Percentiles rank a stretch among this genome's conserved stretches.
Evolutionary conservation across 306 rosid species (phyloP).

Genomic region (Prunus armeniaca): DNA sequence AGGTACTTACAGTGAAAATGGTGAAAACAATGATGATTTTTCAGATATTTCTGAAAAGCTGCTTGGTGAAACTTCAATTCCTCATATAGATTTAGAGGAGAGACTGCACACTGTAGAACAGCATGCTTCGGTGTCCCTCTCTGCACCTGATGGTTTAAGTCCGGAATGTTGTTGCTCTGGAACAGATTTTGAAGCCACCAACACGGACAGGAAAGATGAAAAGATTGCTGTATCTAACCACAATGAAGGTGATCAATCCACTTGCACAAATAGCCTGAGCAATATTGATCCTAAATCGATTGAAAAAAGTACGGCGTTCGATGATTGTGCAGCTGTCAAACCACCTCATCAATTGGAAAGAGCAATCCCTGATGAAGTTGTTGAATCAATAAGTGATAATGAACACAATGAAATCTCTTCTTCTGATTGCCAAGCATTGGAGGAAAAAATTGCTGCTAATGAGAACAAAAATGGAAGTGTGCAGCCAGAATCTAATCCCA

Average conservation of each 20-base stretch:
- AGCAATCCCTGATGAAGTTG: slow-evolving; percentile 2
- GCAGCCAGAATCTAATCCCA: slow-evolving; percentile 28
- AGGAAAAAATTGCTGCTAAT: slow-evolving; percentile 18
- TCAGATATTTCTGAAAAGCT: slow-evolving; percentile 15
- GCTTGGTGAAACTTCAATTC: slow-evolving; percentile 26
- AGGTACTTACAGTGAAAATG: slow-evolving; percentile 8
- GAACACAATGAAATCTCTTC: slow-evolving; percentile 28
- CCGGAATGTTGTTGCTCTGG: not conserved
- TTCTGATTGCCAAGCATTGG: slow-evolving; percentile 20
- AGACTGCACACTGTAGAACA: not conserved
- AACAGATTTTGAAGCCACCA: slow-evolving; percentile 1
- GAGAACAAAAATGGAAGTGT: slow-evolving; percentile 19
- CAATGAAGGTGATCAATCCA: slow-evolving; percentile 15
- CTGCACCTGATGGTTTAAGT: not conserved
- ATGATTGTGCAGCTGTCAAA: not conserved
- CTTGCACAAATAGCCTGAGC: not conserved
- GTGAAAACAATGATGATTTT: not conserved
- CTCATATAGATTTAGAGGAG: slow-evolving; percentile 25
- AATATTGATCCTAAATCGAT: slow-evolving; percentile 6
- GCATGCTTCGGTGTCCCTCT: not conserved
- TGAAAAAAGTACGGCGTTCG: not conserved
- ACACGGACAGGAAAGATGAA: not conserved
- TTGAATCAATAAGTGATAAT: slow-evolving; percentile 15
- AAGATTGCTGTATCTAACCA: slow-evolving; percentile 2
- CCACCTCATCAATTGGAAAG: not conserved